phyloP scores from a whole-genome alignment of 2,329 filamentous ascomycete genomes.

The Colletotrichum godetiae region DNA sequence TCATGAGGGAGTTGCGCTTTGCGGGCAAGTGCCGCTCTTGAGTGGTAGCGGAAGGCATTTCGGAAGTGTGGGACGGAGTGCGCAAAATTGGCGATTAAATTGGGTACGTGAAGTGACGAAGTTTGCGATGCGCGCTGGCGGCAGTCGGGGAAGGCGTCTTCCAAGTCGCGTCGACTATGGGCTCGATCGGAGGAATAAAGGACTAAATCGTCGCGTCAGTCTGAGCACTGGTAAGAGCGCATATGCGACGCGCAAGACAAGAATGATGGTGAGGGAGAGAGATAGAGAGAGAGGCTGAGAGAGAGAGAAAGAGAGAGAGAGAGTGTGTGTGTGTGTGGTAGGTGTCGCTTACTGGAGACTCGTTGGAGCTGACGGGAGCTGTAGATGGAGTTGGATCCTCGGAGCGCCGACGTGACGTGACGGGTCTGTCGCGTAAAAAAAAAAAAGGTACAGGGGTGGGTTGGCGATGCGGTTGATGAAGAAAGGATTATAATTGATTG shows the following conservation, averaged over 20 bases:
- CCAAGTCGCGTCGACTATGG: slow-evolving; percentile 4
- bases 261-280: neutral
- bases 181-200: neutral
- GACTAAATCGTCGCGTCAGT: slow-evolving; percentile 28
- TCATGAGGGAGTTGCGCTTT: slow-evolving; percentile 74
- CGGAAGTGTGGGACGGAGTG: neutral
- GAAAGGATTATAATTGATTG: slow-evolving; percentile 27
- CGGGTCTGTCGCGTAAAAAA: slow-evolving; percentile 28
- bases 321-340: neutral
- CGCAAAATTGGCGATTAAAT: slow-evolving; percentile 19
- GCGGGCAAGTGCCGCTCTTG: slow-evolving; percentile 64
- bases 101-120: slow-evolving; percentile 2
- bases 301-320: too few relatives aligned
- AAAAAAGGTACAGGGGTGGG: neutral
- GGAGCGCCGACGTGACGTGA: slow-evolving; percentile 20
- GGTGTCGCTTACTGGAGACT: slow-evolving; percentile 29
- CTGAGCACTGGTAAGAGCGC: neutral
- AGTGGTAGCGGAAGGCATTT: slow-evolving; percentile 48
- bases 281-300: too few relatives aligned
- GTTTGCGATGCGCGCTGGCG: slow-evolving; percentile 12
- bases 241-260: slow-evolving; percentile 1
- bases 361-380: slow-evolving; percentile 1
- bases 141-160: slow-evolving; percentile 1
- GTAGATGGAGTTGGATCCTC: neutral
- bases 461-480: neutral